Percentiles rank a stretch among this genome's conserved stretches.
phyloP scores from a whole-genome alignment of 352 stramenopile species.

The Pythium aristosporum region DNA sequence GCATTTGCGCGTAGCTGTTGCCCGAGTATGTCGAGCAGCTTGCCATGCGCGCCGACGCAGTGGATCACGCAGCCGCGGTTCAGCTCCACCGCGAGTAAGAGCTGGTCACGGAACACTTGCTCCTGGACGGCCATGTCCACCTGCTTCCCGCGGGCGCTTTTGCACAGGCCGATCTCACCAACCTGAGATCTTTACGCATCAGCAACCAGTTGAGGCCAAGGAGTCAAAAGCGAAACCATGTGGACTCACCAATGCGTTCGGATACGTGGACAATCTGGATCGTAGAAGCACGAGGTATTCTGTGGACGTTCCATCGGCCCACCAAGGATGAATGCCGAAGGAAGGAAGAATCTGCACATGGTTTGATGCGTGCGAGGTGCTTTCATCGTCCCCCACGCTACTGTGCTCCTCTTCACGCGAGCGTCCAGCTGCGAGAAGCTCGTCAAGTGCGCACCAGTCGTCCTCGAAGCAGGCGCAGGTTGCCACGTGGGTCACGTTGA shows the following conservation, averaged over 20 bases:
- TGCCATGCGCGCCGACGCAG: conserved; percentile 70
- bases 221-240: background rate
- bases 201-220: background rate
- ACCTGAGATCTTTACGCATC: conserved; percentile 37
- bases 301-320: conserved; percentile 31
- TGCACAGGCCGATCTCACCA: conserved; percentile 80
- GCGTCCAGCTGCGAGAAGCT: conserved; percentile 14
- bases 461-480: conserved; percentile 63
- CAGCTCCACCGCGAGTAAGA: conserved; percentile 51
- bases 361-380: no score
- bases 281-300: conserved; percentile 40
- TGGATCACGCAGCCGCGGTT: conserved; percentile 63
- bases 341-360: conserved; percentile 40
- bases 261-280: conserved; percentile 35
- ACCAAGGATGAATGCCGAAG: conserved; percentile 84
- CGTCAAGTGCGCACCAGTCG: conserved; percentile 57
- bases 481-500: conserved; percentile 48
- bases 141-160: conserved; percentile 48
- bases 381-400: background rate
- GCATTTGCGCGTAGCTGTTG: conserved; percentile 5
- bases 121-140: conserved; percentile 51
- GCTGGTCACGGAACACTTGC: conserved; percentile 45
- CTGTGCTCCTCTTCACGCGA: background rate
- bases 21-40: conserved; percentile 61
- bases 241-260: conserved; percentile 39